Conservation (phyloP, 371 early-diverging fungal species). For the Dinochytrium kinnereticum region DNA sequence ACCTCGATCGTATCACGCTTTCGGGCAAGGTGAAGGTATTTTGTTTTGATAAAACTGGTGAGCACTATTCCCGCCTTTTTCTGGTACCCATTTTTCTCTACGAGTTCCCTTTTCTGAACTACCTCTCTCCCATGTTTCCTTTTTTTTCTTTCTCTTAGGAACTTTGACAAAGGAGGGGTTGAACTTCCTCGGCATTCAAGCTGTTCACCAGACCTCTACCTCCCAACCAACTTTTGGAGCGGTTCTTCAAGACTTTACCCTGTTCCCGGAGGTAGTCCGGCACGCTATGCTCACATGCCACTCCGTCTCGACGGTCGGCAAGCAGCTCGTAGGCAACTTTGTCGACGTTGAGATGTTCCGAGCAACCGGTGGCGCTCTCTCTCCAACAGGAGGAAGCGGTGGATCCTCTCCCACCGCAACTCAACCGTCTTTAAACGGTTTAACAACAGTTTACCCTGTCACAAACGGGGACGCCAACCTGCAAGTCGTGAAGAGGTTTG, state of each 20-base stretch:
- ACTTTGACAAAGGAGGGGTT: slow-evolving; percentile 79
- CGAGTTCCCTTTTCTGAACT: not conserved
- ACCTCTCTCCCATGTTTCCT: not conserved
- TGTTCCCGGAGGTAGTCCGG: slow-evolving; percentile 52
- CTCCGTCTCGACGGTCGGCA: slow-evolving; percentile 72
- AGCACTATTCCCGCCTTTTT: not conserved
- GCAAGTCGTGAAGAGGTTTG: slow-evolving; percentile 70
- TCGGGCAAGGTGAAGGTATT: slow-evolving; percentile 92
- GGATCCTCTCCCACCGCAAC: slow-evolving; percentile 26
- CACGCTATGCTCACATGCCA: slow-evolving; percentile 83
- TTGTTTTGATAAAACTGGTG: slow-evolving; percentile 91
- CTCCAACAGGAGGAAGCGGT: slow-evolving; percentile 36
- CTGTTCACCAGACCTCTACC: slow-evolving; percentile 14
- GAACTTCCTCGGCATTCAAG: slow-evolving; percentile 64
- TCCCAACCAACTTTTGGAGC: slow-evolving; percentile 37
- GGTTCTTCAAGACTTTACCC: slow-evolving; percentile 46
- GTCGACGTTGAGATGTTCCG: slow-evolving; percentile 93
- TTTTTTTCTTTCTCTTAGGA: slow-evolving; percentile 33
- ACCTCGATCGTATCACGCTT: slow-evolving; percentile 79
- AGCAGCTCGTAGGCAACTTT: slow-evolving; percentile 81
- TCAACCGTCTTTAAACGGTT: too few relatives aligned
- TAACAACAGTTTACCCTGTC: slow-evolving; percentile 28
- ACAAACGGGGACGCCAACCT: slow-evolving; percentile 26
- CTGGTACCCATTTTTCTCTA: not conserved
- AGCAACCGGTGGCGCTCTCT: slow-evolving; percentile 61